Conservation (phyloP, 2,329 filamentous ascomycete species). For the Fusarium mexicanum region DNA sequence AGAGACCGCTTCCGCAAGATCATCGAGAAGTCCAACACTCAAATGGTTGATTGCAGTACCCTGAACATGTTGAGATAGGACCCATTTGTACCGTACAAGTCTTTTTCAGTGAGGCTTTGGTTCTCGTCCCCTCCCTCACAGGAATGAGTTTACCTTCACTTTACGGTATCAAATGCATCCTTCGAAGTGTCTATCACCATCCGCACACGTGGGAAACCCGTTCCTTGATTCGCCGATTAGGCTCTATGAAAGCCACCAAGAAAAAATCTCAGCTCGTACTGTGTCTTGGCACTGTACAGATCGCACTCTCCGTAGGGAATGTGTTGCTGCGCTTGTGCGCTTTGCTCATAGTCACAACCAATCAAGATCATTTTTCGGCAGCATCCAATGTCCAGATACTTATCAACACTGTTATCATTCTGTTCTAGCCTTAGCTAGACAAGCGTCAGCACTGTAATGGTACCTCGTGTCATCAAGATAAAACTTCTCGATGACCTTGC, state of each 20-base stretch:
- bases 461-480: conserved; percentile 1
- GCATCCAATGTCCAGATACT: conserved; percentile 33
- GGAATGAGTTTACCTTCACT: not conserved
- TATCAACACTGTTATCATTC: conserved; percentile 25
- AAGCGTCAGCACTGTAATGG: conserved; percentile 2
- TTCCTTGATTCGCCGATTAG: conserved; percentile 33
- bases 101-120: not conserved
- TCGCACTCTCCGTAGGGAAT: not conserved
- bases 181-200: conserved; percentile 17
- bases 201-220: conserved; percentile 35
- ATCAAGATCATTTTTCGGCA: conserved; percentile 22
- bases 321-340: conserved; percentile 26
- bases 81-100: not conserved
- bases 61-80: not conserved
- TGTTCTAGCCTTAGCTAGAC: conserved; percentile 16
- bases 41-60: not conserved
- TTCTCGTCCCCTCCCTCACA: not conserved
- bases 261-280: conserved; percentile 20
- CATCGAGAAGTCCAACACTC: not conserved
- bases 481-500: not conserved
- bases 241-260: conserved; percentile 31
- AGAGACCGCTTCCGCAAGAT: not conserved
- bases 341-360: conserved; percentile 24
- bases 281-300: conserved; percentile 29
- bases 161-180: not conserved